These are phyloP conservation scores for Aspergillus sp. DNA, from an alignment of 2,329 filamentous ascomycete genomes.

Conservation along the genomic window DNA sequence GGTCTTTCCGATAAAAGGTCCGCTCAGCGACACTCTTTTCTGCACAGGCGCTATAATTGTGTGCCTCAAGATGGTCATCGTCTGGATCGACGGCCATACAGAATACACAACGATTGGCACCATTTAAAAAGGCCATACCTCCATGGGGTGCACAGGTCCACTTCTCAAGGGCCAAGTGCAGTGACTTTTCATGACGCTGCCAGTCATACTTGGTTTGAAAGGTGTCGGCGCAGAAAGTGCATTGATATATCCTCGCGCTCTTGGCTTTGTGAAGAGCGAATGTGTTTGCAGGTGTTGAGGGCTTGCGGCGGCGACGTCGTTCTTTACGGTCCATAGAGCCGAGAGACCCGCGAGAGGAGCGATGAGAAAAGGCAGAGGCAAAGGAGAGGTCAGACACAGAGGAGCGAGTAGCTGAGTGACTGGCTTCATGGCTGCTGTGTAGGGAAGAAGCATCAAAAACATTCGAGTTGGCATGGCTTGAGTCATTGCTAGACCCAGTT, in stretches of 20 bases:
- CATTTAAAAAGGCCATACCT: constrained; percentile 55
- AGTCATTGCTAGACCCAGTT: constrained; percentile 56
- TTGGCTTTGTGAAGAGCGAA: constrained; percentile 48
- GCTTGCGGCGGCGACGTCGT: constrained; percentile 59
- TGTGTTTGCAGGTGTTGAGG: constrained; percentile 47
- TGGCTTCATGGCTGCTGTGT: constrained; percentile 59
- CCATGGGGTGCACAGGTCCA: constrained; percentile 66
- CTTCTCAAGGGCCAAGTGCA: constrained; percentile 61
- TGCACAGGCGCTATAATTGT: constrained; percentile 63
- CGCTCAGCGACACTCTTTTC: constrained; percentile 64
- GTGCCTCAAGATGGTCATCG: constrained; percentile 60
- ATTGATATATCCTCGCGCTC: constrained; percentile 57
- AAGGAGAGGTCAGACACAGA: constrained; percentile 61
- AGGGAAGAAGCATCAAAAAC: constrained; percentile 55
- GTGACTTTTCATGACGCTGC: constrained; percentile 63
- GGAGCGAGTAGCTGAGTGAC: constrained; percentile 55
- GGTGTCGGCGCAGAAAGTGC: constrained; percentile 62
- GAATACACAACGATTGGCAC: constrained; percentile 61
- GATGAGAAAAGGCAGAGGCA: constrained; percentile 61
- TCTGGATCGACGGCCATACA: constrained; percentile 60
- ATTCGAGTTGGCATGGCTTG: constrained; percentile 57
- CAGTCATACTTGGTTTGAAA: constrained; percentile 64
- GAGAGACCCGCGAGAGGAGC: constrained; percentile 59
- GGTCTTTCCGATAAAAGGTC: constrained; percentile 67
- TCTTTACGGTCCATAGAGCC: constrained; percentile 63